phyloP scores from a whole-genome alignment of 1,284 basidiomycete genomes.

The Athelia psychrophila region DNA sequence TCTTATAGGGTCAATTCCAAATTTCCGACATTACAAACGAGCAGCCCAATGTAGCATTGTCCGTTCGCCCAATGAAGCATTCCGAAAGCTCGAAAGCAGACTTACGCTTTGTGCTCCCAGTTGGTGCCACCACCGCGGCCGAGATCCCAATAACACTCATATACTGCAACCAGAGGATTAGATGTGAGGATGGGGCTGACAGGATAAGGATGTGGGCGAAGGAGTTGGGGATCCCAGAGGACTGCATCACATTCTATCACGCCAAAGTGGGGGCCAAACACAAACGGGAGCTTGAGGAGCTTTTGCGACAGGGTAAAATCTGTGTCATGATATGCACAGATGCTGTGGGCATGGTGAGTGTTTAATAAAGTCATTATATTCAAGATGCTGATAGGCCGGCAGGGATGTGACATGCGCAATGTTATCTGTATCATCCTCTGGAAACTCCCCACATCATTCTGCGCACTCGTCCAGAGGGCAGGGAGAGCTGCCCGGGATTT shows the following conservation, averaged over 20 bases:
- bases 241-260: too few species aligned
- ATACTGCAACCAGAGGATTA: background rate
- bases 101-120: constrained; percentile 1
- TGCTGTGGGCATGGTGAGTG: constrained; percentile 6
- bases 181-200: background rate
- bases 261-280: too few species aligned
- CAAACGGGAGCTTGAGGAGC: background rate
- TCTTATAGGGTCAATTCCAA: too few species aligned
- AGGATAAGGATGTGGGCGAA: background rate
- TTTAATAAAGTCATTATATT: too few species aligned
- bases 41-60: too few species aligned
- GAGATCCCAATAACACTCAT: constrained; percentile 3
- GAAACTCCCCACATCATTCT: constrained; percentile 4
- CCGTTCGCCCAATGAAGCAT: constrained; percentile 1
- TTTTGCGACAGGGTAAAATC: background rate
- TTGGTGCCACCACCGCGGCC: background rate
- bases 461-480: constrained; percentile 1
- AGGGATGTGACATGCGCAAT: constrained; percentile 7
- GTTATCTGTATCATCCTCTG: constrained; percentile 3
- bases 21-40: too few species aligned
- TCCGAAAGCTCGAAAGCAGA: constrained; percentile 3
- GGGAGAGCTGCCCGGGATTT: constrained; percentile 3
- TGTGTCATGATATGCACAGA: constrained; percentile 3
- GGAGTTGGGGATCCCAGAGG: too few species aligned
- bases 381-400: too few species aligned